A percentile compares a stretch with the other conserved stretches of the same genome.
Conservation (phyloP, 352 stramenopile species). For the Globisporangium paroecandrum region DNA sequence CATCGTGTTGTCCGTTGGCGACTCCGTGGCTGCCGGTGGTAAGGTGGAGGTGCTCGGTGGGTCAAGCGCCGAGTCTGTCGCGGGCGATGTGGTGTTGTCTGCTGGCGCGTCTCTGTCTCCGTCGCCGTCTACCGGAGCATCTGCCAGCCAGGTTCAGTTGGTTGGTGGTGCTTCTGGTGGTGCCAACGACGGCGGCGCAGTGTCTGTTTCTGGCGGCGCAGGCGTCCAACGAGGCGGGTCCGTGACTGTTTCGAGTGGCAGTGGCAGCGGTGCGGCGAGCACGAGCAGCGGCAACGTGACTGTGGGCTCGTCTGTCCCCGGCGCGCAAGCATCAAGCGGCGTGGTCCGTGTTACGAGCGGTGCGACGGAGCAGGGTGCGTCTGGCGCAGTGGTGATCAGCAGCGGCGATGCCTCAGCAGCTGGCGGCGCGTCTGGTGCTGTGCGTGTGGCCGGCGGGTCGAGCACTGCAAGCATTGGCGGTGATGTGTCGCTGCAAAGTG, state of each 20-base stretch:
- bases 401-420: neutral
- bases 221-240: neutral
- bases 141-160: neutral
- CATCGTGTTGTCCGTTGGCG: conserved; percentile 3
- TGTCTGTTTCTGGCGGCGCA: conserved; percentile 2
- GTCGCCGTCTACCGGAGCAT: neutral
- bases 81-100: conserved; percentile 1
- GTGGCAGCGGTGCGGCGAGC: conserved; percentile 9
- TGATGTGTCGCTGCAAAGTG: neutral
- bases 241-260: neutral
- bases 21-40: conserved; percentile 8
- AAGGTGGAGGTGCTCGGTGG: conserved; percentile 13
- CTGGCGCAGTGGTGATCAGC: neutral
- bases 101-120: neutral
- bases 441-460: neutral
- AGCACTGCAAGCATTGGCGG: neutral
- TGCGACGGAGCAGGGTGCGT: neutral
- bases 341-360: neutral
- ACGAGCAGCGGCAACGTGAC: neutral
- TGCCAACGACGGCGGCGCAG: neutral
- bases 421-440: neutral
- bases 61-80: conserved; percentile 5
- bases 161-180: neutral
- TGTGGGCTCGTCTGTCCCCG: neutral
- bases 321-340: neutral